Conservation (phyloP, 306 rosid species). For the Herpetospermum pedunculosum region DNA sequence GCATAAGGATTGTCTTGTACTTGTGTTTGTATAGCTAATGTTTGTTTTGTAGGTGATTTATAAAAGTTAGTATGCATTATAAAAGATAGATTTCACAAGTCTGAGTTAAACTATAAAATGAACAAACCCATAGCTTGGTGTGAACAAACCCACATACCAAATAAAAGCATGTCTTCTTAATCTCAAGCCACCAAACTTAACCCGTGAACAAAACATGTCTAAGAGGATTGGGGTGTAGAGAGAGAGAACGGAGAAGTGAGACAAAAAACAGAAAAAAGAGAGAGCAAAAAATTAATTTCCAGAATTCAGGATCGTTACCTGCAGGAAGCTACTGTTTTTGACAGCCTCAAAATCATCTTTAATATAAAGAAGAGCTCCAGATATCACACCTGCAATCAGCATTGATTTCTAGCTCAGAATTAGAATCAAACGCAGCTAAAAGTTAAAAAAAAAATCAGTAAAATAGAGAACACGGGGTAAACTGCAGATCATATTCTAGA, state of each 20-base stretch:
- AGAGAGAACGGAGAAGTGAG: neutral
- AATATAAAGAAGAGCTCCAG: slow-evolving; percentile 46
- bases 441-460: neutral
- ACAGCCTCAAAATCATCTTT: slow-evolving; percentile 49
- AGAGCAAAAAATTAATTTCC: neutral
- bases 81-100: neutral
- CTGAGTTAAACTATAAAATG: neutral
- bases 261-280: neutral
- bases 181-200: neutral
- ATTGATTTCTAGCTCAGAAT: neutral
- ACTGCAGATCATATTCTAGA: neutral
- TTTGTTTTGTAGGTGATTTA: neutral
- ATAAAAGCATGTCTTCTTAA: neutral
- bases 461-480: neutral
- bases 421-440: neutral
- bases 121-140: neutral
- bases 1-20: neutral
- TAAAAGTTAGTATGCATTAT: neutral
- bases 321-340: slow-evolving; percentile 34
- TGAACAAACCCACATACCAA: neutral
- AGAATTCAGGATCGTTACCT: slow-evolving; percentile 24
- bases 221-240: neutral
- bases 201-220: neutral
- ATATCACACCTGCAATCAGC: slow-evolving; percentile 37
- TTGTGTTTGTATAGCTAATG: neutral